Base-by-base conservation (phyloP, 2,329 filamentous ascomycete species). In the Epichloe baconii region DNA sequence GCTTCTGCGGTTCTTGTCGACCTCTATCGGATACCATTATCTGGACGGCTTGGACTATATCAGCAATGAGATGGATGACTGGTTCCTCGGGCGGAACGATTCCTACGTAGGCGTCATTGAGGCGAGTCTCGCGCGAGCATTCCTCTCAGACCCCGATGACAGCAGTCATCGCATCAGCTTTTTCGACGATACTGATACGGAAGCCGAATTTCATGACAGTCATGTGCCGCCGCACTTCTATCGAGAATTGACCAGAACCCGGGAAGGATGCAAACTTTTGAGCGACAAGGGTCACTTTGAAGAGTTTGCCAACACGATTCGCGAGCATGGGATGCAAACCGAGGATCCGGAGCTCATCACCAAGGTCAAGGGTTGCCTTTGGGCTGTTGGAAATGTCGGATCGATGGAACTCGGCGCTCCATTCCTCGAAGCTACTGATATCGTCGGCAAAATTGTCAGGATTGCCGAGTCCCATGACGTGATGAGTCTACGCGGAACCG, bases 1-100 rank as follows among this genome's bases (percentile, higher is more conserved):
- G 21, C 77, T 98, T 4, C 73, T 98, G 48, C 85, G 93, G 41
- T 98, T 98, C 67, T 68, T 98, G 50, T 96, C 90, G 0, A 97
- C 91, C 0, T 96, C 90, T 2, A 91, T 96, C 52, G 93, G 93
- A 47, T 98, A 98, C 63, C 90, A 97, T 66, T 98, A 98, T 66
- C 76, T 98, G 5, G 89, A 97, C 63, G 93, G 90, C 0, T 74
- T 98, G 43, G 94, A 98, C 70, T 98, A 98, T 64, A 98, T 98
- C 66, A 96, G 90, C 55, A 93, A 95, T 64, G 94, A 98, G 66
- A 98, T 98, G 93, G 93, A 98, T 59, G 94, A 98, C 68, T 98
- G 93, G 93, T 98, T 97, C 63, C 75, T 98, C 34, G 93, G 93
- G 14, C 83, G 93, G 44, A 98, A 98, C 63, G 91, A 98, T 65